A percentile compares a stretch with the other conserved stretches of the same genome.
Evolutionary conservation across 2,329 filamentous ascomycete species (phyloP).

Genomic region (Fusarium subglutinans): DNA sequence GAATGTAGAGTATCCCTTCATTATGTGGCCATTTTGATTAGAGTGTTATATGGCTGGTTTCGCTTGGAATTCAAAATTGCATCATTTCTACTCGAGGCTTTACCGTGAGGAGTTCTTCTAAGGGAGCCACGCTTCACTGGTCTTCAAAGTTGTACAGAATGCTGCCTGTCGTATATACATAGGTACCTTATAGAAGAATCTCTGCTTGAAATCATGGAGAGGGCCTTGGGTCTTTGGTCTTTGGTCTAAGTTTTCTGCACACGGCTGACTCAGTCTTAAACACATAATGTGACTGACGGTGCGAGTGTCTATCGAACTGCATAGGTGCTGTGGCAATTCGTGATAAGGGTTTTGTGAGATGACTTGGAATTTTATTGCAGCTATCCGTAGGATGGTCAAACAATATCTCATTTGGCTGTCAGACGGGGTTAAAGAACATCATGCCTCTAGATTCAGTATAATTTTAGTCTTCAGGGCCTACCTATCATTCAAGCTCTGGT

Average conservation of each 20-base stretch:
- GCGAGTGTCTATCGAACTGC: not conserved
- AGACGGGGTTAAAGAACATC: not conserved
- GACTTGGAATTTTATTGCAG: not conserved
- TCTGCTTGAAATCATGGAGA: not conserved
- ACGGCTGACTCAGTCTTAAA: not conserved
- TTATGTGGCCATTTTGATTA: constrained; percentile 19
- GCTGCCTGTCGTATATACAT: not conserved
- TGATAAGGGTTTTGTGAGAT: not conserved
- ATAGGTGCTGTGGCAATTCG: not conserved
- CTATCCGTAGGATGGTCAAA: not conserved
- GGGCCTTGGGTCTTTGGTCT: not conserved
- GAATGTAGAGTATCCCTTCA: constrained; percentile 32
- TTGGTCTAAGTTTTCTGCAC: not conserved
- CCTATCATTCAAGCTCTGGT: not conserved
- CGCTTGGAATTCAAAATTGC: constrained; percentile 19
- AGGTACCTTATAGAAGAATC: not conserved
- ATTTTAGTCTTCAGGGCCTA: not conserved
- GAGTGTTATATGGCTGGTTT: constrained; percentile 9
- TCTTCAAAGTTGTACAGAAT: not conserved
- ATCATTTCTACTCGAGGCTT: constrained; percentile 21
- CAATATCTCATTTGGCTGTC: not conserved
- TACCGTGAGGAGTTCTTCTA: not conserved
- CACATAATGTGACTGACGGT: not conserved
- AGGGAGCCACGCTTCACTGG: constrained; percentile 2
- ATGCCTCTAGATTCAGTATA: not conserved